Evolutionary conservation across 2,329 filamentous ascomycete genomes (phyloP).

Genomic region (Neodidymelliopsis sp.): DNA sequence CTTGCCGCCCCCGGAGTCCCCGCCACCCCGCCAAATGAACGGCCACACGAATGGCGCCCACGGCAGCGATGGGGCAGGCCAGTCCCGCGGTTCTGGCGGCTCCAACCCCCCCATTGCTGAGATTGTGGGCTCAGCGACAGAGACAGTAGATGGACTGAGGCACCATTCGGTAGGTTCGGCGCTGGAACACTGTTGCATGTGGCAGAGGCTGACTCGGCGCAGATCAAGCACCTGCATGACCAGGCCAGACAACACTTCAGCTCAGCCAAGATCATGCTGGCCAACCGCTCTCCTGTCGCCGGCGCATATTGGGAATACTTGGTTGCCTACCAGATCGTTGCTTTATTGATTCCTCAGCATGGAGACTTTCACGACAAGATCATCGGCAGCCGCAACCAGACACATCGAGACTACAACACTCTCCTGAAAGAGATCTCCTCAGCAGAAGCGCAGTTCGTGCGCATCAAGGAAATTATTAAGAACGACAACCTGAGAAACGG

Average conservation of each 20-base stretch:
- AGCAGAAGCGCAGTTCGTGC: conserved; percentile 53
- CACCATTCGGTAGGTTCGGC: conserved; percentile 35
- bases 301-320: conserved; percentile 85
- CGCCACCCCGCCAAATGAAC: conserved; percentile 40
- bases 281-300: conserved; percentile 64
- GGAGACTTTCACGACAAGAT: conserved; percentile 72
- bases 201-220: conserved; percentile 23
- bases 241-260: conserved; percentile 52
- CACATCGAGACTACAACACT: conserved; percentile 56
- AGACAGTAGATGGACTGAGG: conserved; percentile 42
- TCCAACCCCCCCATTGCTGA: conserved; percentile 53
- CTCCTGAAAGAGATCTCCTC: conserved; percentile 41
- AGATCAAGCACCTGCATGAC: conserved; percentile 53
- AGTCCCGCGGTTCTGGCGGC: conserved; percentile 29
- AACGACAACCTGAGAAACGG: conserved; percentile 65
- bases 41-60: conserved; percentile 36
- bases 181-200: not conserved
- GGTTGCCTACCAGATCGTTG: conserved; percentile 78
- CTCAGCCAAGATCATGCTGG: conserved; percentile 62
- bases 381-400: conserved; percentile 60
- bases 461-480: conserved; percentile 60
- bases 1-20: conserved; percentile 40
- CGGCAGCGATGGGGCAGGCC: conserved; percentile 32
- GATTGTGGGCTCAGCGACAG: conserved; percentile 50
- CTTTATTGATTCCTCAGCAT: conserved; percentile 78